Percentiles rank a stretch among this genome's conserved stretches.
phyloP scores from a whole-genome alignment of 2,329 filamentous ascomycete species.

The Pseudopithomyces chartarum region DNA sequence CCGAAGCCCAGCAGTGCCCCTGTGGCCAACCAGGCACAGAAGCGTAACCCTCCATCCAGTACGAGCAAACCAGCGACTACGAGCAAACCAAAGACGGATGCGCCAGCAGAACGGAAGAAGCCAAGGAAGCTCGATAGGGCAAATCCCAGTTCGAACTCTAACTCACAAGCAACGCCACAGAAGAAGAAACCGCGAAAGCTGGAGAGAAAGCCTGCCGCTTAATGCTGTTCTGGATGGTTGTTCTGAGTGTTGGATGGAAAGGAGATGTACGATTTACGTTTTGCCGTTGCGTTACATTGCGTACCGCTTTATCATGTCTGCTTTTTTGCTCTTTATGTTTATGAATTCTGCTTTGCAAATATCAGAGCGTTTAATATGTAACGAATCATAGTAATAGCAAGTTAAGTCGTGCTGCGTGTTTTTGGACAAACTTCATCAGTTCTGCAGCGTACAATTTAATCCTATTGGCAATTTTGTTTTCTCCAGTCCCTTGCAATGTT shows the following conservation, averaged over 20 bases:
- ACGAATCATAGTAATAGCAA: too few relatives aligned
- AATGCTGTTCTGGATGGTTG: not conserved
- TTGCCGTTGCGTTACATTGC: not conserved
- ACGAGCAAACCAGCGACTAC: not conserved
- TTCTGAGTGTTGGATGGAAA: not conserved
- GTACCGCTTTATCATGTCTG: too few relatives aligned
- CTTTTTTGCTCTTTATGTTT: too few relatives aligned
- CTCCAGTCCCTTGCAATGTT: too few relatives aligned
- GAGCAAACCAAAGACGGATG: not conserved
- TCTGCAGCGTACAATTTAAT: too few relatives aligned
- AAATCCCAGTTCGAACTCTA: not conserved
- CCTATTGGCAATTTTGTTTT: too few relatives aligned
- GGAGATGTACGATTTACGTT: not conserved
- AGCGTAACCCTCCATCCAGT: not conserved
- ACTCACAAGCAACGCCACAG: not conserved
- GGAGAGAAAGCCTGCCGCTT: not conserved
- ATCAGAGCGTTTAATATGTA: too few relatives aligned
- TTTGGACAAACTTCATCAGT: too few relatives aligned
- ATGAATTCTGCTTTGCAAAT: too few relatives aligned
- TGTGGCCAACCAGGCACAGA: not conserved
- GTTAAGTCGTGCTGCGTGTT: too few relatives aligned
- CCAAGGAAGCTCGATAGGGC: not conserved
- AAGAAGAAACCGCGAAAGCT: slow-evolving; percentile 2
- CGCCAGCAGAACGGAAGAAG: not conserved
- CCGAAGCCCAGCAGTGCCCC: not conserved